These are phyloP conservation scores for Talaromyces proteolyticus DNA, from an alignment of 495 filamentous ascomycete species.

Conservation along the genomic window DNA sequence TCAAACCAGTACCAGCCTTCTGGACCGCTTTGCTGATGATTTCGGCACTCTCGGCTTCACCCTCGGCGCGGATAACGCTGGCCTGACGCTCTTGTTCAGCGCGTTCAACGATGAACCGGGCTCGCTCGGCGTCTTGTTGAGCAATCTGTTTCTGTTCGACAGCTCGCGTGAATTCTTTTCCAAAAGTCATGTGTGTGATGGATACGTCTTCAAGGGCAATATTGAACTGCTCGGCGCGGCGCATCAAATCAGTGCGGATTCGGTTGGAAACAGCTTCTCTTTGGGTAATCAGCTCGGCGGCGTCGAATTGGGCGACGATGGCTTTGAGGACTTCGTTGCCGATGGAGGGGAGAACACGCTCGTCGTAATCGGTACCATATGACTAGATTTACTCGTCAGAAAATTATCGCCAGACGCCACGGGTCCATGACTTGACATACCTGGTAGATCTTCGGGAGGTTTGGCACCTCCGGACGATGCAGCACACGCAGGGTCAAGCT, in stretches of 20 bases:
- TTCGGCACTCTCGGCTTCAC: constrained; percentile 93
- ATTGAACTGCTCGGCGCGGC: constrained; percentile 97
- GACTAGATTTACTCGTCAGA: constrained; percentile 23
- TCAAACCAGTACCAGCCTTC: constrained; percentile 86
- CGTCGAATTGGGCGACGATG: constrained; percentile 98
- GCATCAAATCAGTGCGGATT: constrained; percentile 90
- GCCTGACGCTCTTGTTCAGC: constrained; percentile 99
- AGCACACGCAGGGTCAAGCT: constrained; percentile 94
- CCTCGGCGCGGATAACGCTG: constrained; percentile 95
- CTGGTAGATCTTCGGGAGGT: constrained; percentile 97
- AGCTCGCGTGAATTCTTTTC: constrained; percentile 95
- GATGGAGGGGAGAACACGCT: constrained; percentile 98
- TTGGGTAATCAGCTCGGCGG: constrained; percentile 98
- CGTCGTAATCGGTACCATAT: constrained; percentile 97
- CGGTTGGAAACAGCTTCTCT: constrained; percentile 93
- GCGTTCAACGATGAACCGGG: constrained; percentile 96
- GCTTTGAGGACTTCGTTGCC: constrained; percentile 99
- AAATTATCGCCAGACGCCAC: background rate
- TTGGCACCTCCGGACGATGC: constrained; percentile 89
- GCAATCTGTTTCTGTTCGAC: constrained; percentile 99
- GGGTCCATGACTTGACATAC: too few species aligned
- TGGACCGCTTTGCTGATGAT: constrained; percentile 88
- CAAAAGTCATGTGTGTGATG: constrained; percentile 99
- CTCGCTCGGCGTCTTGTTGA: constrained; percentile 96
- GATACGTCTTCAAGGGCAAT: constrained; percentile 98